phyloP scores from a whole-genome alignment of 2,329 filamentous ascomycete species.

The Xylariaceae sp. region DNA sequence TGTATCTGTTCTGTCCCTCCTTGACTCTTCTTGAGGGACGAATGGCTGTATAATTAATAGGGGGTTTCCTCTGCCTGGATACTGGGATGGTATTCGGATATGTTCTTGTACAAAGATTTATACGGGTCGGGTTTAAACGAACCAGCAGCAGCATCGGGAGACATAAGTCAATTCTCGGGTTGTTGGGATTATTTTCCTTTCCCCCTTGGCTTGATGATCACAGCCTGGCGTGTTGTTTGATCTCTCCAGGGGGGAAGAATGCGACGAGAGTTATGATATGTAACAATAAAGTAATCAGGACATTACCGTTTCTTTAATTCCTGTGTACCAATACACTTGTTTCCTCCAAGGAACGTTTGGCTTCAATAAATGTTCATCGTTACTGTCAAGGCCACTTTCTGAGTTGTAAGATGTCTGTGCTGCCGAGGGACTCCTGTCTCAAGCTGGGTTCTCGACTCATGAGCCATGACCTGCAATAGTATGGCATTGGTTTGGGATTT shows the following conservation, averaged over 20 bases:
- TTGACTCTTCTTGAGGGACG: not conserved
- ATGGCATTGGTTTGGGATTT: too few species aligned
- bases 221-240: slow-evolving; percentile 1
- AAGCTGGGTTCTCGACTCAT: too few species aligned
- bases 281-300: not conserved
- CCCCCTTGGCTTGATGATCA: slow-evolving; percentile 11
- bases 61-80: not conserved
- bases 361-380: too few species aligned
- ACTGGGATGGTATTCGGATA: slow-evolving; percentile 13
- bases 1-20: not conserved
- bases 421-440: too few species aligned
- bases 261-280: slow-evolving; percentile 15
- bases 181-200: slow-evolving; percentile 8
- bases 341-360: not conserved
- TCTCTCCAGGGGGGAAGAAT: not conserved
- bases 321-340: not conserved
- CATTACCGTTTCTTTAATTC: not conserved
- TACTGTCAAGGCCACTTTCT: too few species aligned
- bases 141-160: slow-evolving; percentile 18
- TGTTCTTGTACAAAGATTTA: slow-evolving; percentile 12
- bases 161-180: slow-evolving; percentile 3
- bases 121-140: slow-evolving; percentile 13
- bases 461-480: too few species aligned
- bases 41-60: not conserved
- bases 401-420: too few species aligned